Base-by-base conservation (phyloP, 2,329 filamentous ascomycete genomes). In the Xylaria hypoxylon region DNA sequence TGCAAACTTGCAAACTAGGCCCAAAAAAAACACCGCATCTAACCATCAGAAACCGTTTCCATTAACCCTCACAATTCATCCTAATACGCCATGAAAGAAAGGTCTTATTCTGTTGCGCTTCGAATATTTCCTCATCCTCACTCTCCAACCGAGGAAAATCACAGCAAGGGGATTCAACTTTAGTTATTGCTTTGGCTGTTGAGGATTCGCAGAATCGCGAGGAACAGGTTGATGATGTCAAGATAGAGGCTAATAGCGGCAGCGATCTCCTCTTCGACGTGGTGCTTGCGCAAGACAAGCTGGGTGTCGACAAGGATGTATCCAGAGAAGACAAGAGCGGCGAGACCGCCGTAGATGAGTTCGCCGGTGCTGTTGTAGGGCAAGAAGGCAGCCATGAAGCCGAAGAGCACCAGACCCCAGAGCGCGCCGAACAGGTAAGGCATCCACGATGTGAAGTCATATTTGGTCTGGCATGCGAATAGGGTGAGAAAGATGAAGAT, bases 251-350 rank as follows among this genome's bases (percentile, higher is more conserved):
- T 96, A 80, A 99, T 97, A 10, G 93, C 90, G 56, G 95, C 95
- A 6, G 94, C 94, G 78, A 98, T 97, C 85, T 97, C 94, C 86
- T 97, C 95, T 82, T 99, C 96, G 59, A 97, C 93, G 77, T 98
- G 95, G 81, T 97, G 96, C 80, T 97, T 92, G 76, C 94, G 89
- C 88, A 99, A 91, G 68, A 99, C 89, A 74, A 99, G 83, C 85
- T 99, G 96, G 0, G 96, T 99, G 78, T 99, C 96, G 52, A 98
- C 93, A 52, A 99, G 86, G 68, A 99, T 96, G 81, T 99, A 99
- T 7, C 86, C 95, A 55, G 91, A 94, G 84, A 99, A 99, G 77
- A 99, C 88, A 51, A 99, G 82, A 2, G 96, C 95, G 0, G 89
- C 87, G 15, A 94, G 81, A 7, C 91, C 90, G 62, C 94, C 93